Evolutionary conservation across 2,329 filamentous ascomycete species (phyloP), one percentile per base, ranked within the genome.

Genomic region (Ophiostoma quercus): DNA sequence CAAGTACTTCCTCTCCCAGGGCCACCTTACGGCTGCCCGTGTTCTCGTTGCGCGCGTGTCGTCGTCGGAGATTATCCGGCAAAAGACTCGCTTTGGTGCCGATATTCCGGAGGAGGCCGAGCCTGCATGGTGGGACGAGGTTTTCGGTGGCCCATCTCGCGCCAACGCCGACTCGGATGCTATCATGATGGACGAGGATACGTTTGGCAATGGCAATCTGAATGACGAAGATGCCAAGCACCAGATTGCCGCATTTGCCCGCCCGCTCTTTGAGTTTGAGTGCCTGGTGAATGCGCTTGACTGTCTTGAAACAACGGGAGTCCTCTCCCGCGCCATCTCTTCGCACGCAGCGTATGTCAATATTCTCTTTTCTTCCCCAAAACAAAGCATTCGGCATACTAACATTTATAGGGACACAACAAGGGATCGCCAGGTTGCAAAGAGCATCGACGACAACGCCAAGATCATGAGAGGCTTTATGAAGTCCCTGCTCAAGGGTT

Each of bases 1-100:
- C 80, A 91, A 91, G 76, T 88, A 89, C 72, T 93, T 97, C 76
- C 84, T 96, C 66, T 85, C 92, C 96, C 77, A 82, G 66, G 80
- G 82, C 73, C 82, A 83, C 67, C 78, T 89, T 7, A 81, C 82
- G 54, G 85, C 87, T 3, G 86, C 86, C 14, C 84, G 85, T 39
- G 79, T 81, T 41, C 78, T 88, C 39, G 81, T 82, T 70, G 81
- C 82, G 62, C 81, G 84, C 54, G 82, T 88, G 1, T 76, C 81
- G 1, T 86, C 85, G 72, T 75, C 79, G 9, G 79, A 82, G 2
- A 80, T 88, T 25, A 78, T 88, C 67, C 77, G 78, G 37, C 77
- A 77, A 29, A 79, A 81, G 69, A 78, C 78, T 0, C 76, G 77
- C 3, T 75, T 80, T 14, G 78, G 71, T 16, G 62, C 68, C 4